phyloP scores from a whole-genome alignment of 306 rosid species.

The Lathyrus aphaca region DNA sequence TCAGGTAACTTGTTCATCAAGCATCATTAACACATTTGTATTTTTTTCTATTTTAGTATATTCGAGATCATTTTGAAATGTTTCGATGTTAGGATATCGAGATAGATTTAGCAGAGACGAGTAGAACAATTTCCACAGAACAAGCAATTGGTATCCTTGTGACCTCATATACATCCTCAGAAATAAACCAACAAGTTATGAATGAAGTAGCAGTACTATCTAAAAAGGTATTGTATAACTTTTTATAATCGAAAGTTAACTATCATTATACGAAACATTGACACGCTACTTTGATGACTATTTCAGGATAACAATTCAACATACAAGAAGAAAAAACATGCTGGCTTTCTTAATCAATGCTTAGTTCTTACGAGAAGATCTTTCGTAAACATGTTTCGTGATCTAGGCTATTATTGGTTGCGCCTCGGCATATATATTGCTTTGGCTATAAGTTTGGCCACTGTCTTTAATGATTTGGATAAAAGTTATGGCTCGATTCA shows the following conservation, averaged over 20 bases:
- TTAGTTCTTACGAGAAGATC: slow-evolving; percentile 63
- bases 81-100: slow-evolving; percentile 46
- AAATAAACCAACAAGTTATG: slow-evolving; percentile 38
- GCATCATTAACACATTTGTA: not conserved
- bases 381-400: slow-evolving; percentile 62
- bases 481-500: slow-evolving; percentile 48
- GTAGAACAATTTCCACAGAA: slow-evolving; percentile 32
- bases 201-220: slow-evolving; percentile 30
- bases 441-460: slow-evolving; percentile 48
- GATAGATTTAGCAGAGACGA: slow-evolving; percentile 29
- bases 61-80: not conserved
- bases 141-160: slow-evolving; percentile 42
- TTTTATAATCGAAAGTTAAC: not conserved
- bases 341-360: slow-evolving; percentile 59
- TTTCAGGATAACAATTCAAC: slow-evolving; percentile 38
- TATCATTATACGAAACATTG: not conserved
- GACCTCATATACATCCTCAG: slow-evolving; percentile 39
- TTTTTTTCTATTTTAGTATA: no score
- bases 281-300: not conserved
- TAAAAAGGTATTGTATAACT: slow-evolving; percentile 26
- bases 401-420: slow-evolving; percentile 76
- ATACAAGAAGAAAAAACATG: slow-evolving; percentile 52
- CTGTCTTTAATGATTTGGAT: slow-evolving; percentile 49
- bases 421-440: slow-evolving; percentile 57
- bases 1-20: slow-evolving; percentile 40